These are phyloP conservation scores for Brasenia schreberi DNA, from an alignment of 164 flowering plant species.

Conservation along the genomic window DNA sequence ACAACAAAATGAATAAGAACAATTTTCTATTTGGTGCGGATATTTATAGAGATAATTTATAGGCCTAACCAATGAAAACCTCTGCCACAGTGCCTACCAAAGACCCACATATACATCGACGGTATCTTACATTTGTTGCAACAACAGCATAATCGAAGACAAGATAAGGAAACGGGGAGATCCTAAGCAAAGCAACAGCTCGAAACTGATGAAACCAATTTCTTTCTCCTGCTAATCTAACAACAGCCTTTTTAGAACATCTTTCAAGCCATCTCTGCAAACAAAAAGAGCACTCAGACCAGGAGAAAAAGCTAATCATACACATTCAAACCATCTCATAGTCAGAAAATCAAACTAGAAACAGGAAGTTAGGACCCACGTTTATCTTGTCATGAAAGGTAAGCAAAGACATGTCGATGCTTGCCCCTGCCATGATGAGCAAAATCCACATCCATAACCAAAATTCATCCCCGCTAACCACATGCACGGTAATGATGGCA, in stretches of 20 bases:
- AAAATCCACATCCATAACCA: slow-evolving; percentile 89
- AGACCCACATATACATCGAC: slow-evolving; percentile 76
- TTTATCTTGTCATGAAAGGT: slow-evolving; percentile 64
- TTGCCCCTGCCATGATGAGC: slow-evolving; percentile 37
- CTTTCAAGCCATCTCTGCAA: slow-evolving; percentile 73
- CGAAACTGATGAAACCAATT: slow-evolving; percentile 76
- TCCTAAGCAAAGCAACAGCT: slow-evolving; percentile 70
- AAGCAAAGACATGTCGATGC: slow-evolving; percentile 77
- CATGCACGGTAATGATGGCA: slow-evolving; percentile 92
- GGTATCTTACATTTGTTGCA: slow-evolving; percentile 70
- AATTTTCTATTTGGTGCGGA: too few species aligned
- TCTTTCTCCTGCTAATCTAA: slow-evolving; percentile 89
- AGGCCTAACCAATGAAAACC: slow-evolving; percentile 16
- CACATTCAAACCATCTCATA: too few species aligned
- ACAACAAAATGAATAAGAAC: too few species aligned
- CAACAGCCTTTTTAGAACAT: slow-evolving; percentile 76
- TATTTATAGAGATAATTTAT: too few species aligned
- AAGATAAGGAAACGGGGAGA: slow-evolving; percentile 90
- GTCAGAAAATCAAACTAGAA: too few species aligned
- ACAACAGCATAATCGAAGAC: slow-evolving; percentile 82
- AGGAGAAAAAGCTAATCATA: not conserved
- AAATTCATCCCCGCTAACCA: slow-evolving; percentile 97
- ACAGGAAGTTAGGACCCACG: slow-evolving; percentile 22
- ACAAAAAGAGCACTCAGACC: not conserved
- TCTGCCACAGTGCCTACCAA: slow-evolving; percentile 74